Percentiles rank a stretch among this genome's conserved stretches.
Conservation (phyloP, 257 asterid species). For the Cynanchum wilfordii region DNA sequence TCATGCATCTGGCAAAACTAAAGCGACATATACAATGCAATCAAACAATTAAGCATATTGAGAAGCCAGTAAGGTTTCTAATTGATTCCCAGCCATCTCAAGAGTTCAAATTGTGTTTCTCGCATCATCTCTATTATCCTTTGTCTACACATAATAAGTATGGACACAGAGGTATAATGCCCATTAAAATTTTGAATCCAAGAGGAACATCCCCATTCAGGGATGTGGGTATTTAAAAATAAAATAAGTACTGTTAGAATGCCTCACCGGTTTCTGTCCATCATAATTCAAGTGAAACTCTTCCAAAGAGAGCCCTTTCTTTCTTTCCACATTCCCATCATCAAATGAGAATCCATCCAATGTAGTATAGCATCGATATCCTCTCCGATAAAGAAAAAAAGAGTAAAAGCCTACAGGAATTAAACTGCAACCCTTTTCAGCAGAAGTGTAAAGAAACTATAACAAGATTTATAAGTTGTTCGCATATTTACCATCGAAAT, state of each 20-base stretch:
- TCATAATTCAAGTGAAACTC: slow-evolving; percentile 62
- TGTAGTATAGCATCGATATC: slow-evolving; percentile 82
- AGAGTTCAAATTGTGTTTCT: neutral
- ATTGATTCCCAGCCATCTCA: neutral
- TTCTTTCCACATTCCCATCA: slow-evolving; percentile 77
- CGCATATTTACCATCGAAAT: slow-evolving; percentile 57
- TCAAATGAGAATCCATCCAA: slow-evolving; percentile 77
- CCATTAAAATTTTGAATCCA: neutral
- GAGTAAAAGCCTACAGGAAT: slow-evolving; percentile 75
- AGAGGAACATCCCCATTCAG: neutral
- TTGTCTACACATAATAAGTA: neutral
- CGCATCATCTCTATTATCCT: neutral
- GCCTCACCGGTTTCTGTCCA: slow-evolving; percentile 72
- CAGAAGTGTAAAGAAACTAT: slow-evolving; percentile 13
- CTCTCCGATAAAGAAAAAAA: slow-evolving; percentile 72
- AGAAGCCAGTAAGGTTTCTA: neutral
- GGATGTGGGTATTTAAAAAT: neutral
- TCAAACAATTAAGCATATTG: neutral
- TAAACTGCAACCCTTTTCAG: slow-evolving; percentile 25
- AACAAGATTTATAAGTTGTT: neutral
- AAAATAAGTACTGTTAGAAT: neutral
- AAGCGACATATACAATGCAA: neutral
- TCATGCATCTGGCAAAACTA: neutral
- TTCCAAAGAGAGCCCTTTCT: slow-evolving; percentile 49
- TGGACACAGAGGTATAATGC: neutral